Percentiles rank a stretch among this genome's conserved stretches.
These are phyloP conservation scores for Eucalyptus sp. DNA, from an alignment of 345 rosid species.

Conservation along the genomic window DNA sequence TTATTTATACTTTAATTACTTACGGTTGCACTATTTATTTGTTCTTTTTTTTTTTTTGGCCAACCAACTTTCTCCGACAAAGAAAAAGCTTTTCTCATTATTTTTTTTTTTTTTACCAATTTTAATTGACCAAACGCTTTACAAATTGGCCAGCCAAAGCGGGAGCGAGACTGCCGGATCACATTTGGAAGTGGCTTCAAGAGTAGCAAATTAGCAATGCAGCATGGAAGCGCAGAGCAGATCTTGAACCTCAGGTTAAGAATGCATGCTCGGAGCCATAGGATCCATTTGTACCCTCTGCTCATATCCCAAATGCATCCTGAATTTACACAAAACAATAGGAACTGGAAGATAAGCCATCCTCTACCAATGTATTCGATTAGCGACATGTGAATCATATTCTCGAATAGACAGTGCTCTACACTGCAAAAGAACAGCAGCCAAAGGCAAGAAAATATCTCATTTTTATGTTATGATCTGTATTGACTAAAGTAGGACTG, in stretches of 20 bases:
- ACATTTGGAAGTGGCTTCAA: slow-evolving; percentile 74
- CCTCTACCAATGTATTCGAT: not conserved
- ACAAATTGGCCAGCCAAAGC: slow-evolving; percentile 6
- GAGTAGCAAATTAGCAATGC: slow-evolving; percentile 26
- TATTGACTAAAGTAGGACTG: not conserved
- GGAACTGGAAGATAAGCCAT: not conserved
- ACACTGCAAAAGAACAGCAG: not conserved
- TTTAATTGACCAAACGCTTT: not conserved
- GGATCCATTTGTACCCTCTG: not conserved
- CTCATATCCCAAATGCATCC: not conserved
- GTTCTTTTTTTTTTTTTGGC: not conserved
- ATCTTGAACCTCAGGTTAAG: not conserved
- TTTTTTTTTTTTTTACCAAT: not conserved
- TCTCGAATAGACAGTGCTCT: not conserved
- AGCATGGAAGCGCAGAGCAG: slow-evolving; percentile 45
- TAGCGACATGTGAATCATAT: not conserved
- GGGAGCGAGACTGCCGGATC: slow-evolving; percentile 46
- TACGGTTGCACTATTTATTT: not conserved
- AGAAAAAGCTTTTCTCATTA: not conserved
- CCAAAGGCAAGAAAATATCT: not conserved
- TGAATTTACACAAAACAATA: not conserved
- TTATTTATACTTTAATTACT: not conserved
- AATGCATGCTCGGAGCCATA: slow-evolving; percentile 44
- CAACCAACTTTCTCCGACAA: not conserved
- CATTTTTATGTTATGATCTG: not conserved